phyloP scores from a whole-genome alignment of 2,329 filamentous ascomycete species.

The Didymella arachidicola region DNA sequence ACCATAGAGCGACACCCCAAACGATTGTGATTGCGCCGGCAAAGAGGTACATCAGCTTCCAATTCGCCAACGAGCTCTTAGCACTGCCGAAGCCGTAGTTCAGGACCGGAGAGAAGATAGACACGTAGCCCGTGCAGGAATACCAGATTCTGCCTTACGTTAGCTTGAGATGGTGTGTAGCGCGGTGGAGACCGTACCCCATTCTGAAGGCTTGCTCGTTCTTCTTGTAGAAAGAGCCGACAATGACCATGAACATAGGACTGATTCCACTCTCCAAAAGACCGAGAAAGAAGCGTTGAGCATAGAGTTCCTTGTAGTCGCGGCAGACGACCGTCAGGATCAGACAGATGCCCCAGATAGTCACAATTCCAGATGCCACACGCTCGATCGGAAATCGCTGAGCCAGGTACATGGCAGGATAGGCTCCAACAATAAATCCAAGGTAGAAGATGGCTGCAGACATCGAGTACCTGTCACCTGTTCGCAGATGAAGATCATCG shows the following conservation, averaged over 20 bases:
- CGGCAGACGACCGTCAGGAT: constrained; percentile 57
- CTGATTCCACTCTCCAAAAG: constrained; percentile 63
- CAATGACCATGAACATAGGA: constrained; percentile 61
- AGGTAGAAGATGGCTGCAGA: constrained; percentile 22
- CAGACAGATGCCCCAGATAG: constrained; percentile 58
- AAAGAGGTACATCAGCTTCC: constrained; percentile 40
- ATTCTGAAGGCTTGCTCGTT: constrained; percentile 68
- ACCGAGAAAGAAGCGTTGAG: constrained; percentile 61
- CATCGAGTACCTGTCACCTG: constrained; percentile 14
- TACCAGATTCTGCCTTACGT: constrained; percentile 59
- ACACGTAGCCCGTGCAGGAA: constrained; percentile 58
- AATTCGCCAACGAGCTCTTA: constrained; percentile 23
- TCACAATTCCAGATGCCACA: constrained; percentile 53
- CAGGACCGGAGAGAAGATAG: constrained; percentile 30
- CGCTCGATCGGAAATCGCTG: constrained; percentile 58
- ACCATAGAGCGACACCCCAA: constrained; percentile 39
- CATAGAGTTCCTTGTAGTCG: constrained; percentile 57
- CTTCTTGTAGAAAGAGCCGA: constrained; percentile 63
- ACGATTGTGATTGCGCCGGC: constrained; percentile 31
- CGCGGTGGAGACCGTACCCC: constrained; percentile 46
- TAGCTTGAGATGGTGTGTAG: not conserved
- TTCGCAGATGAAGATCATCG: constrained; percentile 45
- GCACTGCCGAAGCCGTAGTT: constrained; percentile 40
- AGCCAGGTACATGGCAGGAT: constrained; percentile 56
- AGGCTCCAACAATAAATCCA: constrained; percentile 59